Evolutionary conservation across 2,329 filamentous ascomycete genomes (phyloP).

Genomic region (Harringtonia aguacate): DNA sequence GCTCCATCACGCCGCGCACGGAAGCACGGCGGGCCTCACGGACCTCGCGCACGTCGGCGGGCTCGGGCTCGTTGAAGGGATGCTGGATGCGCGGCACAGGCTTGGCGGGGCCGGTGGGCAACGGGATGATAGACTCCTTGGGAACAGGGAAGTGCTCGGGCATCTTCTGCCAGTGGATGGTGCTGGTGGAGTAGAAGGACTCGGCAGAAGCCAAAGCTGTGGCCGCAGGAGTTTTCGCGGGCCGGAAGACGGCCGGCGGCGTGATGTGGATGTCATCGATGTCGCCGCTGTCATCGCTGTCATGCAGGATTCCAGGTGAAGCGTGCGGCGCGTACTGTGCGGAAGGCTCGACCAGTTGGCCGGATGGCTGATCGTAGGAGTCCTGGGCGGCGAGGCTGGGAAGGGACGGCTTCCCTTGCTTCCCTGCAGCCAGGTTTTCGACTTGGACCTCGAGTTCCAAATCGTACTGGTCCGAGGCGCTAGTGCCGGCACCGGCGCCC

Average conservation of each 20-base stretch:
- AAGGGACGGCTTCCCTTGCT: too few species aligned
- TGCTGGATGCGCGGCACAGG: constrained; percentile 69
- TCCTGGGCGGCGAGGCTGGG: constrained; percentile 15
- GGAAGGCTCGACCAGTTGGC: too few species aligned
- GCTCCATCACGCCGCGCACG: constrained; percentile 65
- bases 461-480: too few species aligned
- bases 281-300: too few species aligned
- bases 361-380: constrained; percentile 15
- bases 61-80: constrained; percentile 56
- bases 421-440: too few species aligned
- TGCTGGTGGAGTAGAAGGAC: constrained; percentile 11
- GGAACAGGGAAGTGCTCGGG: constrained; percentile 70
- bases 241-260: too few species aligned
- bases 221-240: too few species aligned
- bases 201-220: too few species aligned
- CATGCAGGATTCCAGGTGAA: too few species aligned
- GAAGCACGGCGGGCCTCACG: constrained; percentile 52
- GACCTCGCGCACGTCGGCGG: constrained; percentile 44
- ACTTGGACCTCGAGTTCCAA: too few species aligned
- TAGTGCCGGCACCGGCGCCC: background rate
- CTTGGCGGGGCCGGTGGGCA: constrained; percentile 63
- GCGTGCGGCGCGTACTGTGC: too few species aligned
- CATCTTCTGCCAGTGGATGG: constrained; percentile 62
- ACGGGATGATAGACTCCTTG: constrained; percentile 55
- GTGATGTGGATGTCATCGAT: too few species aligned